Percentiles rank a stretch among this genome's conserved stretches.
Conservation (phyloP, 192 early-diverging fungal genomes). For the Pecoramyces ruminantium region DNA sequence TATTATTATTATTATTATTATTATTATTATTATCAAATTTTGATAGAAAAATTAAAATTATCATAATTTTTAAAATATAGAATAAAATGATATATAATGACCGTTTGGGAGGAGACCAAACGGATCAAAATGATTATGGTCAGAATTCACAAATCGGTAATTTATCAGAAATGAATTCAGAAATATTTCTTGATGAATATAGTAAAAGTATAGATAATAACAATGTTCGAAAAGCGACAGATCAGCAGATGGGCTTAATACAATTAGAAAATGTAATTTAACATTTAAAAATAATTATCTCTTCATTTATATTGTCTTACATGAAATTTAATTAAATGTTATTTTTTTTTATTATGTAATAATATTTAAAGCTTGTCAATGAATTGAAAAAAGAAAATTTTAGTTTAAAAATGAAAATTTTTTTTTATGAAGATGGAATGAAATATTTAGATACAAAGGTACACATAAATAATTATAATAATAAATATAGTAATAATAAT, state of each 20-base stretch:
- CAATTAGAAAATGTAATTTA: not conserved
- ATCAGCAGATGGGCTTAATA: not conserved
- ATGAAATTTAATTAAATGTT: too few species aligned
- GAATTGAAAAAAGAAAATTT: not conserved
- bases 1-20: too few species aligned
- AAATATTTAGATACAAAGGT: not conserved
- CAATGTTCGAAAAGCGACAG: not conserved
- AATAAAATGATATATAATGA: not conserved
- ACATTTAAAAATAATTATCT: too few species aligned
- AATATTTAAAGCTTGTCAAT: not conserved
- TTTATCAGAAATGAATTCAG: not conserved
- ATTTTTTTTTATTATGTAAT: too few species aligned
- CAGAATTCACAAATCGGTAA: not conserved
- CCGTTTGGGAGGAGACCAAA: not conserved
- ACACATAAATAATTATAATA: too few species aligned
- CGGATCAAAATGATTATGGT: not conserved
- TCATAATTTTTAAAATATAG: too few species aligned
- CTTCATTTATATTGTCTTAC: too few species aligned
- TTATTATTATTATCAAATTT: too few species aligned
- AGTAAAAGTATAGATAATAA: not conserved
- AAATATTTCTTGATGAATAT: not conserved
- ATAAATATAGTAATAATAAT: too few species aligned
- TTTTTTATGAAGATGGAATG: not conserved
- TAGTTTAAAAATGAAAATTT: not conserved
- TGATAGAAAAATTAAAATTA: too few species aligned